These are phyloP conservation scores for Coemansia javaensis DNA, from an alignment of 192 early-diverging fungal species.

Conservation along the genomic window DNA sequence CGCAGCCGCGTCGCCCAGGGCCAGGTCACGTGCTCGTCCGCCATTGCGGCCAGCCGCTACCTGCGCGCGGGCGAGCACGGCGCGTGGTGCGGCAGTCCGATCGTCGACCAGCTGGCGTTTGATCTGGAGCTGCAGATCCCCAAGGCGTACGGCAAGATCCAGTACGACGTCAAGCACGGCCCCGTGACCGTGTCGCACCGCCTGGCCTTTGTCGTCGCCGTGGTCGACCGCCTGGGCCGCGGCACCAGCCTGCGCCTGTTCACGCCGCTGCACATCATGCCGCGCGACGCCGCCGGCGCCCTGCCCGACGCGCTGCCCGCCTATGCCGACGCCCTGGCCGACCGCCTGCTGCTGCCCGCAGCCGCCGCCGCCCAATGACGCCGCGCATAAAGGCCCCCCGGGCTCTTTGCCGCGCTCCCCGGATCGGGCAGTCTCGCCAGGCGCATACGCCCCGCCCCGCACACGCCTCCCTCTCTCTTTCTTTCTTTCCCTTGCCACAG, in stretches of 20 bases:
- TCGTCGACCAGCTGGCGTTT: conserved; percentile 45
- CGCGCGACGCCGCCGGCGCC: conserved; percentile 22
- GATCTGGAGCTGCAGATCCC: conserved; percentile 46
- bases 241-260: conserved; percentile 45
- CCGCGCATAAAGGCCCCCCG: neutral
- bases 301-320: conserved; percentile 37
- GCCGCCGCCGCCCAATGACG: neutral
- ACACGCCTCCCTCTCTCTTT: too few species aligned
- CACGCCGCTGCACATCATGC: conserved; percentile 48
- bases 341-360: conserved; percentile 29
- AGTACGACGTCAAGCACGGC: conserved; percentile 46
- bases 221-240: conserved; percentile 36
- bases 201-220: conserved; percentile 43
- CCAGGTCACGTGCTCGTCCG: conserved; percentile 14
- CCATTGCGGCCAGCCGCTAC: conserved; percentile 26
- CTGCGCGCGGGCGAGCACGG: conserved; percentile 22
- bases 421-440: too few species aligned
- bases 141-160: conserved; percentile 41
- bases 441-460: too few species aligned
- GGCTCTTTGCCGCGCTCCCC: neutral
- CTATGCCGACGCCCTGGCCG: conserved; percentile 32
- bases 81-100: conserved; percentile 20
- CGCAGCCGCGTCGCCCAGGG: conserved; percentile 13
- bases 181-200: conserved; percentile 45
- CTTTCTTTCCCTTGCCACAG: too few species aligned